These are phyloP conservation scores for Fusarium concolor DNA, from an alignment of 2,329 filamentous ascomycete species.

Conservation along the genomic window DNA sequence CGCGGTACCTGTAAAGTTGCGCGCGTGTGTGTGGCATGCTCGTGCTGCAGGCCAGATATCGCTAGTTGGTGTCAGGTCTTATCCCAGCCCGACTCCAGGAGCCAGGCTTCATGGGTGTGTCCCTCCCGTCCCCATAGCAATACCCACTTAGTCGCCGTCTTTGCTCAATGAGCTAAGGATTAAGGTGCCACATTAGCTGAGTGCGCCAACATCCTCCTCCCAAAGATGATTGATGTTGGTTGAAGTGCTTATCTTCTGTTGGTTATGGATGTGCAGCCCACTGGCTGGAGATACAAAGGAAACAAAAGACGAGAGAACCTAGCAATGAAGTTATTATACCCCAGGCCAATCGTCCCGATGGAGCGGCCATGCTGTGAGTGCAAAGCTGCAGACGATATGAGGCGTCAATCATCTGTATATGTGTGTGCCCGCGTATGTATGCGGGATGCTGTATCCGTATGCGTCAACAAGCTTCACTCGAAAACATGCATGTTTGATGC, in stretches of 20 bases:
- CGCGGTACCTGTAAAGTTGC: constrained; percentile 24
- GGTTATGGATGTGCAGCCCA: neutral
- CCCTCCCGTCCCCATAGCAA: constrained; percentile 31
- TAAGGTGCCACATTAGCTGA: constrained; percentile 24
- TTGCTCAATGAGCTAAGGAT: constrained; percentile 33
- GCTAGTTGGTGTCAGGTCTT: constrained; percentile 24
- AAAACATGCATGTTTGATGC: constrained; percentile 24
- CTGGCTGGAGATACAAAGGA: neutral
- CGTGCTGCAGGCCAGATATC: constrained; percentile 4
- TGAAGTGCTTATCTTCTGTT: constrained; percentile 3
- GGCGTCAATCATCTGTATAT: constrained; percentile 11
- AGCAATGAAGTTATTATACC: neutral
- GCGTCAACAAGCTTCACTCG: constrained; percentile 21
- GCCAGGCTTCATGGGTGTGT: constrained; percentile 21
- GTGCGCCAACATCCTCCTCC: constrained; percentile 14
- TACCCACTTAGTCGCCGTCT: constrained; percentile 33
- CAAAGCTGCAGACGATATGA: constrained; percentile 32
- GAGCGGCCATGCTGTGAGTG: constrained; percentile 22
- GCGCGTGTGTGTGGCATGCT: constrained; percentile 12
- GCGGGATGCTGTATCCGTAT: constrained; percentile 25
- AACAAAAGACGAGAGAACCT: constrained; percentile 2
- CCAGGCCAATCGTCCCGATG: constrained; percentile 6
- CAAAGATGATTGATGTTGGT: constrained; percentile 20
- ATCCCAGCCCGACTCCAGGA: constrained; percentile 18
- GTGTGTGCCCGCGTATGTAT: constrained; percentile 30